Percentiles rank a stretch among this genome's conserved stretches.
Conservation (phyloP, 2,329 filamentous ascomycete genomes). For the Paecilomyces variotii region DNA sequence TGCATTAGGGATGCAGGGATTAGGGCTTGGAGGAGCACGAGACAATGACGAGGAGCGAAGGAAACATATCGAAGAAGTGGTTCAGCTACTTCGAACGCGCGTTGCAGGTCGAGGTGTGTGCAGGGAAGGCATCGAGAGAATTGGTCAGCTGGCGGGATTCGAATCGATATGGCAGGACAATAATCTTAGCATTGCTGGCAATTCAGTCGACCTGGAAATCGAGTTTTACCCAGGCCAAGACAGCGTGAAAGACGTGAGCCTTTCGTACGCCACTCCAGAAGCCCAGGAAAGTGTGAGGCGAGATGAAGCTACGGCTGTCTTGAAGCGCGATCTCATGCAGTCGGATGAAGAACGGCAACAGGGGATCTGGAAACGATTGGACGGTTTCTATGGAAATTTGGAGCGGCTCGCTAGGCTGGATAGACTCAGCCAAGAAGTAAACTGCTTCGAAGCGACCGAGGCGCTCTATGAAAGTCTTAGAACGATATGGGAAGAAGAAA, state of each 20-base stretch:
- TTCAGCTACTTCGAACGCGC: constrained; percentile 30
- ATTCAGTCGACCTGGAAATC: constrained; percentile 40
- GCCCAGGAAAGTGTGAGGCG: constrained; percentile 32
- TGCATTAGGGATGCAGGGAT: constrained; percentile 28
- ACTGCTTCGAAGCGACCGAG: constrained; percentile 40
- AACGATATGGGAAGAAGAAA: constrained; percentile 37
- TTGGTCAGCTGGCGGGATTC: constrained; percentile 37
- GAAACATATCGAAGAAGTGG: constrained; percentile 33
- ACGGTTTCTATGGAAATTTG: constrained; percentile 35
- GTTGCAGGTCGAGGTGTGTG: constrained; percentile 37
- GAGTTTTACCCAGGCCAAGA: constrained; percentile 35
- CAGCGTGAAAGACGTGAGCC: constrained; percentile 34
- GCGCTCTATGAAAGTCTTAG: constrained; percentile 35
- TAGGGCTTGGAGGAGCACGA: constrained; percentile 28
- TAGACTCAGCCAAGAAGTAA: constrained; percentile 36
- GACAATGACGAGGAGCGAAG: constrained; percentile 36
- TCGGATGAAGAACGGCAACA: constrained; percentile 21
- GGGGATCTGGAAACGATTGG: constrained; percentile 28
- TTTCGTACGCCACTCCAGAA: constrained; percentile 36
- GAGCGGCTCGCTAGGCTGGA: constrained; percentile 38
- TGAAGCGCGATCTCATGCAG: constrained; percentile 33
- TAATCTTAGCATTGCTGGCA: constrained; percentile 38
- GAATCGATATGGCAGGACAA: constrained; percentile 41
- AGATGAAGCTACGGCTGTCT: constrained; percentile 35
- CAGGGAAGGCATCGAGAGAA: constrained; percentile 34